Base-by-base conservation (phyloP, 768 basidiomycete species). In the Xerocomellus dryophilus region DNA sequence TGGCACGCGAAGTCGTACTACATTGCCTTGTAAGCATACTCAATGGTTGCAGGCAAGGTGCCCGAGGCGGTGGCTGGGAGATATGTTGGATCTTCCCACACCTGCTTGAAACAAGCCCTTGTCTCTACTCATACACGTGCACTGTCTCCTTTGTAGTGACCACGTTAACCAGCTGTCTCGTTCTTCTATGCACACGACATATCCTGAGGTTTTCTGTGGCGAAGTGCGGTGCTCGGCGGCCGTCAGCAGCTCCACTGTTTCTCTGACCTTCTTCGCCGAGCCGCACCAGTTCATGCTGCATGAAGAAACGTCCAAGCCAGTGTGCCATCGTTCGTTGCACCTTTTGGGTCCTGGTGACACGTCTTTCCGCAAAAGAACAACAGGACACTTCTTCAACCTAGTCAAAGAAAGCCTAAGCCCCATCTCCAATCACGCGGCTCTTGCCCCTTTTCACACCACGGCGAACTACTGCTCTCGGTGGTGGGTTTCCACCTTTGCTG, bases 401-500 rank as follows among this genome's bases (percentile, higher is more conserved):
- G 50, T 20, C 25, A 29, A 64, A 50, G 41, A 53, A 62, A 68
- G 62, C 61, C 54, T 63, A 68, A 68, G 62, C 61, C n/a, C 54
- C 62, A 68, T 70, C 60, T 58, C 65, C 64, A 56, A 67, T 72
- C 48, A 67, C 56, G 34, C 51, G 8, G 55, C 21, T 64, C 64
- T 46, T 59, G 56, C 38, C 57, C 46, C 27, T 45, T 54, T 66
- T 25, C 32, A 86, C 69, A 82, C 80, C 29, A 76, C 81, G 8
- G 62, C 84, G 32, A 85, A 83, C 8, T 81, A 43, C 84, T 0
- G 63, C 82, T 14, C 72, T 86, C 59, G 84, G 84, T 54, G 75
- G 43, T 56, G 21, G 43, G 34, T 53, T 50, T 36, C 44, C 39
- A 41, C 27, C 50, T 38, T 31, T 43, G 38, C 29, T 48, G 9